These are phyloP conservation scores for Gastrolobium villosum DNA, from an alignment of 306 rosid species.

Conservation along the genomic window DNA sequence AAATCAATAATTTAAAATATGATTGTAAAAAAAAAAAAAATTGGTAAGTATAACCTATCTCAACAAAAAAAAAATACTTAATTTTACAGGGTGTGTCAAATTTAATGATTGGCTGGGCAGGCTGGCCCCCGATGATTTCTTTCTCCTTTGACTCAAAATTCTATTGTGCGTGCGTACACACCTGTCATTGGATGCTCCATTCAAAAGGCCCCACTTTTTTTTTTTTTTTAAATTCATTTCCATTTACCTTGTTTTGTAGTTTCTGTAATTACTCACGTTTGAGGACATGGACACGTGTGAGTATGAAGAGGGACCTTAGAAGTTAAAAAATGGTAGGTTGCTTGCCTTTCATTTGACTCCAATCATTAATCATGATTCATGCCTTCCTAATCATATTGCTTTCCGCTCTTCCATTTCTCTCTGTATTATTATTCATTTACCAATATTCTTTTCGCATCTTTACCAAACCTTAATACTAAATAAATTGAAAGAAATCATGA, in stretches of 20 bases:
- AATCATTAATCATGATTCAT: conserved; percentile 68
- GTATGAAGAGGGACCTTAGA: conserved; percentile 48
- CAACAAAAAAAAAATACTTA: no score
- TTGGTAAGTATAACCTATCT: no score
- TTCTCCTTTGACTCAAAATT: conserved; percentile 62
- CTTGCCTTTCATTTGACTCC: conserved; percentile 84
- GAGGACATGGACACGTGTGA: conserved; percentile 1
- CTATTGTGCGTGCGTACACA: conserved; percentile 40
- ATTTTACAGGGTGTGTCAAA: no score
- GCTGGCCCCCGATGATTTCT: conserved; percentile 36
- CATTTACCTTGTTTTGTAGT: neutral
- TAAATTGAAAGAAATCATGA: neutral
- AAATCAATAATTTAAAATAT: no score
- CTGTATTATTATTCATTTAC: neutral
- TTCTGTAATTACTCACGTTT: conserved; percentile 7
- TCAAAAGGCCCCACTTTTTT: conserved; percentile 43
- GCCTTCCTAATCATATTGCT: conserved; percentile 49
- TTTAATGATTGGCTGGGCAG: no score
- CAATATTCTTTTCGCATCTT: conserved; percentile 30
- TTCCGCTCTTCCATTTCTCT: conserved; percentile 37
- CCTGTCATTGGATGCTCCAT: conserved; percentile 49
- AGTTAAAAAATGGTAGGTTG: conserved; percentile 63
- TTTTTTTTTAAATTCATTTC: neutral
- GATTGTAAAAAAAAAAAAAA: no score
- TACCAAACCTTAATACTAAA: conserved; percentile 44